Percentiles rank a stretch among this genome's conserved stretches.
Evolutionary conservation across 495 filamentous ascomycete genomes (phyloP).

Genomic region (Aspergillus cristatus): DNA sequence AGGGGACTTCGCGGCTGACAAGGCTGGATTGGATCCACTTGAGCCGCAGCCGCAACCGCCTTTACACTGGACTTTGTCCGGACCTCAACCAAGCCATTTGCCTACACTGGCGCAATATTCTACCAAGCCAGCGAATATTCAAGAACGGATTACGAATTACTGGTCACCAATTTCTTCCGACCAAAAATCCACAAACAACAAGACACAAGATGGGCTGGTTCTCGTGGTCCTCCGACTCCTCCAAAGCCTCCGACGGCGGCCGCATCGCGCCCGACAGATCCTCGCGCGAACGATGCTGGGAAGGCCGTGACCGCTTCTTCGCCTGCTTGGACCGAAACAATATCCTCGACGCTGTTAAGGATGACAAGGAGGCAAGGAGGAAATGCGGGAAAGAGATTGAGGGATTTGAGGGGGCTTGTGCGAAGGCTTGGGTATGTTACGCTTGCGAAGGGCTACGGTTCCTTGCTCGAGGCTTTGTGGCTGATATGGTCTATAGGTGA

Average conservation of each 20-base stretch:
- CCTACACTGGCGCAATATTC: too few relatives aligned
- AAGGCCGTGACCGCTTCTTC: slow-evolving; percentile 78
- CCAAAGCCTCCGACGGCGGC: slow-evolving; percentile 48
- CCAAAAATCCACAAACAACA: neutral
- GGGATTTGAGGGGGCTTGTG: slow-evolving; percentile 68
- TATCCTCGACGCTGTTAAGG: slow-evolving; percentile 78
- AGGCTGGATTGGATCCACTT: too few relatives aligned
- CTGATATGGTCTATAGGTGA: slow-evolving; percentile 49
- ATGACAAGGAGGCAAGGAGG: slow-evolving; percentile 52
- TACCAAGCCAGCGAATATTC: too few relatives aligned
- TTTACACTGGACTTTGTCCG: too few relatives aligned
- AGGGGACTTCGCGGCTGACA: too few relatives aligned
- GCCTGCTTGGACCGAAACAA: slow-evolving; percentile 68
- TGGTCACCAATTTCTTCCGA: neutral
- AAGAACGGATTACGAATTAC: too few relatives aligned
- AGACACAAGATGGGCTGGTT: slow-evolving; percentile 39
- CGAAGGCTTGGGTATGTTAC: slow-evolving; percentile 65
- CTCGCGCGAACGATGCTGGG: slow-evolving; percentile 76
- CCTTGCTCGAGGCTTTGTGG: too few relatives aligned
- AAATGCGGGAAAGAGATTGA: slow-evolving; percentile 57
- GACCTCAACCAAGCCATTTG: too few relatives aligned
- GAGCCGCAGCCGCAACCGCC: too few relatives aligned
- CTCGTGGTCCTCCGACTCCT: slow-evolving; percentile 27
- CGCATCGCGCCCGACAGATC: slow-evolving; percentile 67
- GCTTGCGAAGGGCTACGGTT: too few relatives aligned